Percentiles rank a stretch among this genome's conserved stretches.
These are phyloP conservation scores for Thielaviopsis euricoi DNA, from an alignment of 2,329 filamentous ascomycete genomes.

Conservation along the genomic window DNA sequence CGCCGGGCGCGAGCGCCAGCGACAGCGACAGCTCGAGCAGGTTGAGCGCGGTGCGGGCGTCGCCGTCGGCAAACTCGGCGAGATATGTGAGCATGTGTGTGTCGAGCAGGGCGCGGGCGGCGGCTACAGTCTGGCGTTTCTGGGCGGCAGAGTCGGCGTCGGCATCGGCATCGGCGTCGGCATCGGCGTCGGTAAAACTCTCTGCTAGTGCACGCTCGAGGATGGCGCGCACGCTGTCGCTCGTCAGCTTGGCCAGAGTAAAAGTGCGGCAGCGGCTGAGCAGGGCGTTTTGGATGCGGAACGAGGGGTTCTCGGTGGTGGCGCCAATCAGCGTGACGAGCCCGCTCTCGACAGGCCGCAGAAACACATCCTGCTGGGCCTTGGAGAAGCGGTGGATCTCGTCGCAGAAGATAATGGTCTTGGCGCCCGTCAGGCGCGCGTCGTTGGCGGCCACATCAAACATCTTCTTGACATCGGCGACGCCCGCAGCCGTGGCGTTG, in stretches of 20 bases:
- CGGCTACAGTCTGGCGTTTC: too few relatives aligned
- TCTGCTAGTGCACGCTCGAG: conserved; percentile 55
- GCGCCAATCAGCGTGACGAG: conserved; percentile 85
- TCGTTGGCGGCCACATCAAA: conserved; percentile 76
- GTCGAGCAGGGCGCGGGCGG: conserved; percentile 42
- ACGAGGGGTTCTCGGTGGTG: conserved; percentile 92
- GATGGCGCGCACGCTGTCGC: conserved; percentile 57
- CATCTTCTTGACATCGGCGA: conserved; percentile 82
- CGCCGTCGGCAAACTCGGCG: conserved; percentile 74
- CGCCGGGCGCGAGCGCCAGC: conserved; percentile 40
- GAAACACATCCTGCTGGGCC: conserved; percentile 84
- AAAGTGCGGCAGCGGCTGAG: conserved; percentile 85
- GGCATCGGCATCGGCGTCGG: neutral
- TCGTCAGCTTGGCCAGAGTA: conserved; percentile 58
- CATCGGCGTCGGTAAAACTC: neutral
- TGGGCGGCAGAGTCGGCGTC: neutral
- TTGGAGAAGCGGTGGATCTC: conserved; percentile 91
- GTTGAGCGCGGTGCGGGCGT: conserved; percentile 84
- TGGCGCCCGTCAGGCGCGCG: conserved; percentile 62
- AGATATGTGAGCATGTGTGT: conserved; percentile 66
- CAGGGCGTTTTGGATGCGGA: conserved; percentile 77
- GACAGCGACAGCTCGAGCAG: conserved; percentile 79
- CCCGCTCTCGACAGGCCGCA: conserved; percentile 81
- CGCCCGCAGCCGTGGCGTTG: conserved; percentile 78
- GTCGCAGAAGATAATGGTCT: conserved; percentile 94